These are phyloP conservation scores for Serendipita vermifera DNA, from an alignment of 768 basidiomycete genomes.

Conservation along the genomic window DNA sequence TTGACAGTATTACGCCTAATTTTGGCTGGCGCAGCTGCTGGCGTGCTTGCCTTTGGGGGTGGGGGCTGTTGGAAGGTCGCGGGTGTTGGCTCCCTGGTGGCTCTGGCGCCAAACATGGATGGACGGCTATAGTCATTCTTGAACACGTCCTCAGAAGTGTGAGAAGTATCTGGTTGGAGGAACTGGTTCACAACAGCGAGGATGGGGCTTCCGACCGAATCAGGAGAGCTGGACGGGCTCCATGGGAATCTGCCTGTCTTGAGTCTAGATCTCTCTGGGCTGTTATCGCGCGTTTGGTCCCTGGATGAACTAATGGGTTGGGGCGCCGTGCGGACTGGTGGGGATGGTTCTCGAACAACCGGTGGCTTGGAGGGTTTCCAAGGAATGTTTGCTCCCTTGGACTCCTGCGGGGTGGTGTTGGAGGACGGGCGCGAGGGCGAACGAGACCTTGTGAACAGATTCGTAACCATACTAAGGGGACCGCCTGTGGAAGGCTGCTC, in stretches of 20 bases:
- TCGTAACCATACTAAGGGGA: neutral
- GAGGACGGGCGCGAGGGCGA: neutral
- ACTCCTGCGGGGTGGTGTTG: neutral
- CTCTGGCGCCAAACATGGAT: too few relatives aligned
- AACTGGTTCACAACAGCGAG: constrained; percentile 5
- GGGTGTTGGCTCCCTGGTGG: too few relatives aligned
- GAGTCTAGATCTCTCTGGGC: neutral
- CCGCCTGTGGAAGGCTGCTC: neutral
- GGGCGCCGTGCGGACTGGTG: neutral
- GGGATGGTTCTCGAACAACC: neutral
- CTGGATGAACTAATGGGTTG: neutral
- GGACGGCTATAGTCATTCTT: too few relatives aligned
- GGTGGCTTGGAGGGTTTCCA: neutral
- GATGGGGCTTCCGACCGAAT: constrained; percentile 1
- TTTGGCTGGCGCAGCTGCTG: neutral
- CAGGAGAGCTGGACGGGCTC: neutral
- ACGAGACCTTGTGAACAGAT: neutral
- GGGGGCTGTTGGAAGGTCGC: too few relatives aligned
- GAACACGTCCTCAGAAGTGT: too few relatives aligned
- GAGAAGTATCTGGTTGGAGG: neutral
- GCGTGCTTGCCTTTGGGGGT: too few relatives aligned
- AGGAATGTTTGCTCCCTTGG: neutral
- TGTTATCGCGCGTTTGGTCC: neutral
- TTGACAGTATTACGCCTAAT: neutral
- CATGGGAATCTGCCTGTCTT: constrained; percentile 2